Conservation (phyloP, 208 protist species). For the Borovskyia barvae region DNA sequence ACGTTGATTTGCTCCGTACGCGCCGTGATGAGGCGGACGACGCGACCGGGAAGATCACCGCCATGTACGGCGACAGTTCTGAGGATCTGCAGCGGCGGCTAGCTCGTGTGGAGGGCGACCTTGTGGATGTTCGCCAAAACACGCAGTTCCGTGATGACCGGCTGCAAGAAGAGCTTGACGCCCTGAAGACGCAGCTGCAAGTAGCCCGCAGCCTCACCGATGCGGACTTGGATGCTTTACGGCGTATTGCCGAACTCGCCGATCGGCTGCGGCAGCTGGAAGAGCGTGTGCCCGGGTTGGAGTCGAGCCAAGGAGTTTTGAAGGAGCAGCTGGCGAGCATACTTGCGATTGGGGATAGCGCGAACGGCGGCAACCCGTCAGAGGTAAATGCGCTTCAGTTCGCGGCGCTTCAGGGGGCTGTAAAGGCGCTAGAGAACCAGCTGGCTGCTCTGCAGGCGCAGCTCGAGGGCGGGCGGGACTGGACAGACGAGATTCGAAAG, state of each 20-base stretch:
- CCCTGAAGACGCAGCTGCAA: constrained; percentile 29
- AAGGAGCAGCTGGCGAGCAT: constrained; percentile 25
- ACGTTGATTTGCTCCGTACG: constrained; percentile 67
- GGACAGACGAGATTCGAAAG: constrained; percentile 40
- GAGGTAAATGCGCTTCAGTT: constrained; percentile 55
- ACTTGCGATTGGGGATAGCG: constrained; percentile 5
- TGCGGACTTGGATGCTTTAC: constrained; percentile 39
- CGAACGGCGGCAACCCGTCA: constrained; percentile 6
- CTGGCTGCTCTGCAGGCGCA: constrained; percentile 42
- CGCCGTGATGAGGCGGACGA: neutral
- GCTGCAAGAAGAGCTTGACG: constrained; percentile 37
- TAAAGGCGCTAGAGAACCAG: constrained; percentile 67
- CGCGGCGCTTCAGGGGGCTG: constrained; percentile 38
- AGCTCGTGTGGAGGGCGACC: constrained; percentile 24
- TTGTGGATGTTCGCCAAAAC: constrained; percentile 25
- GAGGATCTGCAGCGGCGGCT: constrained; percentile 21
- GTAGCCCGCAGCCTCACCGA: constrained; percentile 31
- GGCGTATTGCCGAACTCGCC: constrained; percentile 14
- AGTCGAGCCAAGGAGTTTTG: constrained; percentile 24
- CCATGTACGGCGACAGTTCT: neutral
- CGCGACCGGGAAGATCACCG: neutral
- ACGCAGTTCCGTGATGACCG: constrained; percentile 21
- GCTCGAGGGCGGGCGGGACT: constrained; percentile 38
- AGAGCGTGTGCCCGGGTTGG: constrained; percentile 39
- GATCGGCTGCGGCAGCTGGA: constrained; percentile 44